These are phyloP conservation scores for Wickerhamiella hasegawae DNA, from an alignment of 805 yeast species.

Conservation along the genomic window DNA sequence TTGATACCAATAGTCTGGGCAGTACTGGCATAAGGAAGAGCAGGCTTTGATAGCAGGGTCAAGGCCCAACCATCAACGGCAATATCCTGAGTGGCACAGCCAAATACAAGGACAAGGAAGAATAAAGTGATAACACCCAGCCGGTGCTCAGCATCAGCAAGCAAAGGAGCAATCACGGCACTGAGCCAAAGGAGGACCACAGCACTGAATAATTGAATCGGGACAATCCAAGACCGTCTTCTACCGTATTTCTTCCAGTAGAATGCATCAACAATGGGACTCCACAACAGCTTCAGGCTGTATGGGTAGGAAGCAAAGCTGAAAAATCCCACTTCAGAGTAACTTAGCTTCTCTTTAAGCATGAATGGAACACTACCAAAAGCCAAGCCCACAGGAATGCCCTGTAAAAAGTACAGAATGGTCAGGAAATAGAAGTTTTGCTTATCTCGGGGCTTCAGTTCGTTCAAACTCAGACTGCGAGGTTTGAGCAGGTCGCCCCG, in stretches of 20 bases:
- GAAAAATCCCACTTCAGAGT: constrained; percentile 81
- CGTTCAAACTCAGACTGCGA: constrained; percentile 12
- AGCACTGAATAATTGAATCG: constrained; percentile 75
- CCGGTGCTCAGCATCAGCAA: constrained; percentile 33
- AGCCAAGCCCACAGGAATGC: constrained; percentile 92
- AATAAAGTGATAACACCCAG: constrained; percentile 44
- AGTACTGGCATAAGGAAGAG: constrained; percentile 84
- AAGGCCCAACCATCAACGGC: constrained; percentile 99
- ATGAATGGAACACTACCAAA: constrained; percentile 90
- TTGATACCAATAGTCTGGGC: constrained; percentile 95
- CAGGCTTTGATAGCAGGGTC: constrained; percentile 61
- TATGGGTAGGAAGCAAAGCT: constrained; percentile 91
- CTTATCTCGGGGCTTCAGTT: constrained; percentile 33
- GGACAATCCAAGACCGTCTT: constrained; percentile 86
- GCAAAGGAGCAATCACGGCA: constrained; percentile 30
- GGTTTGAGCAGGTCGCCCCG: neutral
- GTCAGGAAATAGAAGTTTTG: constrained; percentile 63
- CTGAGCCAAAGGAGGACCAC: constrained; percentile 54
- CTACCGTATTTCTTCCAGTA: constrained; percentile 58
- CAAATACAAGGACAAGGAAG: constrained; percentile 63
- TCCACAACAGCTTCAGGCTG: constrained; percentile 82
- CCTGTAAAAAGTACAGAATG: constrained; percentile 69
- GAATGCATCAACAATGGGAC: constrained; percentile 86
- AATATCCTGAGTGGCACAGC: constrained; percentile 95
- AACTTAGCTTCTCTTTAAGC: constrained; percentile 64